Conservation (phyloP, 495 filamentous ascomycete genomes). For the Podospora pseudoanserina region DNA sequence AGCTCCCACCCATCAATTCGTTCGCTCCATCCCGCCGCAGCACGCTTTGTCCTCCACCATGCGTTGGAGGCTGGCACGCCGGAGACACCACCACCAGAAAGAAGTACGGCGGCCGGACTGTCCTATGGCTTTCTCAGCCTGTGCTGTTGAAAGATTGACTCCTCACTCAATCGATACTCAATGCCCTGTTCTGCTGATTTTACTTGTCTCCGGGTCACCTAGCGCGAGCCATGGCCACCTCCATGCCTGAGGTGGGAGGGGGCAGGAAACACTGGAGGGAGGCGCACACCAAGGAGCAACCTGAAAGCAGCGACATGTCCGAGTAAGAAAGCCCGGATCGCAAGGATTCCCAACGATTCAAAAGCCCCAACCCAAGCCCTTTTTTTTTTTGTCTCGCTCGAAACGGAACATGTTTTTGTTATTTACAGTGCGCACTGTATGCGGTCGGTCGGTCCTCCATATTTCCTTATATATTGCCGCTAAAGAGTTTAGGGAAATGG, state of each 20-base stretch:
- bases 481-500: background rate
- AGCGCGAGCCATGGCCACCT: background rate
- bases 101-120: background rate
- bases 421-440: background rate
- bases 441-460: background rate
- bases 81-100: background rate
- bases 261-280: background rate
- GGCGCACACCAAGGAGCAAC: constrained; percentile 5
- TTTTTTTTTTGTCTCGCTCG: background rate
- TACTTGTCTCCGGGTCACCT: background rate
- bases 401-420: background rate
- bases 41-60: constrained; percentile 6
- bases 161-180: too few relatives aligned
- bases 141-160: background rate
- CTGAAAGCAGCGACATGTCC: constrained; percentile 9
- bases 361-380: background rate
- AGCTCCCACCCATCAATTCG: background rate
- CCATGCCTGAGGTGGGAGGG: background rate
- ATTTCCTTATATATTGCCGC: background rate
- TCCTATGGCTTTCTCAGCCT: background rate
- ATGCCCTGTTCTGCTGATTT: background rate
- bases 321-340: constrained; percentile 4
- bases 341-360: background rate
- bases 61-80: background rate
- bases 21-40: constrained; percentile 1